phyloP scores from a whole-genome alignment of 2,329 filamentous ascomycete species.

The Onygenales sp. region DNA sequence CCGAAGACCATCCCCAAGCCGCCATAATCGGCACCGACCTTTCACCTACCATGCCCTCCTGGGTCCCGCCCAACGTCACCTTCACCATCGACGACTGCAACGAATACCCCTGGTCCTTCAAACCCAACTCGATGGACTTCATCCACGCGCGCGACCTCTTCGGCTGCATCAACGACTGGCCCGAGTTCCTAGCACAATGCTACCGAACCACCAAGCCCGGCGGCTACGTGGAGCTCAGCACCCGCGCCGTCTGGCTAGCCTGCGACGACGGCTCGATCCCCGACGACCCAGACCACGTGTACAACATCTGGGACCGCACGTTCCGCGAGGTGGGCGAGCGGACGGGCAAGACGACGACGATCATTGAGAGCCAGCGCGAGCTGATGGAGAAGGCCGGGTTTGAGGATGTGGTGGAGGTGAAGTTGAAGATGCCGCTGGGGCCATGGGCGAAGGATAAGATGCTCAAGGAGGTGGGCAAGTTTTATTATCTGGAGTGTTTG shows the following conservation, averaged over 20 bases:
- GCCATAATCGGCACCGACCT: constrained; percentile 39
- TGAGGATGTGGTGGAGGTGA: constrained; percentile 44
- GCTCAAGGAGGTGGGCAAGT: constrained; percentile 39
- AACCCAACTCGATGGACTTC: constrained; percentile 43
- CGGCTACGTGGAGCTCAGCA: constrained; percentile 38
- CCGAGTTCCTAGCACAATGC: constrained; percentile 44
- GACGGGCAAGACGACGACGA: constrained; percentile 1
- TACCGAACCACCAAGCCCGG: constrained; percentile 47
- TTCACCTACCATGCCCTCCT: constrained; percentile 55
- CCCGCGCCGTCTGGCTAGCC: constrained; percentile 36
- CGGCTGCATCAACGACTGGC: constrained; percentile 50
- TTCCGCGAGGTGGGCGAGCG: constrained; percentile 23
- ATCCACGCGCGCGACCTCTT: constrained; percentile 51
- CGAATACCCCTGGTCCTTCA: constrained; percentile 51
- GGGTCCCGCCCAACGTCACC: constrained; percentile 61
- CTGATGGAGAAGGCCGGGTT: constrained; percentile 48
- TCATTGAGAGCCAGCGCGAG: constrained; percentile 25
- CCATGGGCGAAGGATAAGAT: constrained; percentile 42
- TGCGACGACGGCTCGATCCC: constrained; percentile 47
- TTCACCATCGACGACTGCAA: constrained; percentile 63
- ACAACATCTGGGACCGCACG: constrained; percentile 17
- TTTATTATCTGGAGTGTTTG: constrained; percentile 38
- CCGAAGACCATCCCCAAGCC: constrained; percentile 1
- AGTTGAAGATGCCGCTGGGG: constrained; percentile 45
- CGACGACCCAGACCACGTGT: constrained; percentile 9